phyloP scores from a whole-genome alignment of 306 rosid genomes.

The Luffa acutangula region DNA sequence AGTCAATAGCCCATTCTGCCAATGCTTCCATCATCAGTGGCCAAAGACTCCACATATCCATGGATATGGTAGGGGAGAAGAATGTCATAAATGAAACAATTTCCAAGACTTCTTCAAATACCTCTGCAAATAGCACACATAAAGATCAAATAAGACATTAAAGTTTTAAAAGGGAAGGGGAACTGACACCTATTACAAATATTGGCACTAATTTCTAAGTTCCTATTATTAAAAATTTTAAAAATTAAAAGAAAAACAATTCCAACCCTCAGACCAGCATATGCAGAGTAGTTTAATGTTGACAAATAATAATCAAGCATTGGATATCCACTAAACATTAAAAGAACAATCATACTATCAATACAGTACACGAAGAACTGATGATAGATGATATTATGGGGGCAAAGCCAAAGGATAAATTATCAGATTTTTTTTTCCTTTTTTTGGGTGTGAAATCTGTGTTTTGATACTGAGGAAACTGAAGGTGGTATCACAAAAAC shows the following conservation, averaged over 20 bases:
- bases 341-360: background rate
- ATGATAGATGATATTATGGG: background rate
- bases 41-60: constrained; percentile 98
- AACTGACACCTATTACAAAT: background rate
- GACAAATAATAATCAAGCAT: background rate
- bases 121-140: constrained; percentile 50
- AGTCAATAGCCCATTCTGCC: constrained; percentile 90
- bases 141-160: background rate
- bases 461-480: background rate
- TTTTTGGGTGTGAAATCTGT: too few species aligned
- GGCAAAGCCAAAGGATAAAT: background rate
- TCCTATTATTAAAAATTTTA: background rate
- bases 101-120: constrained; percentile 95
- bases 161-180: background rate
- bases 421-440: background rate
- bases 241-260: background rate
- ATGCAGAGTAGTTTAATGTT: background rate
- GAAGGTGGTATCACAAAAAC: background rate
- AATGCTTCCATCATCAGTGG: constrained; percentile 92
- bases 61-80: constrained; percentile 81
- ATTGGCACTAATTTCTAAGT: background rate
- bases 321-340: background rate
- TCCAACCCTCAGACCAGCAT: background rate
- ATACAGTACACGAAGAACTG: background rate
- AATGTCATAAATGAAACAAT: constrained; percentile 93